Evolutionary conservation across 2,329 filamentous ascomycete species (phyloP), one percentile per base, ranked within the genome.

Genomic region (Paecilomyces dactylethromorphus): DNA sequence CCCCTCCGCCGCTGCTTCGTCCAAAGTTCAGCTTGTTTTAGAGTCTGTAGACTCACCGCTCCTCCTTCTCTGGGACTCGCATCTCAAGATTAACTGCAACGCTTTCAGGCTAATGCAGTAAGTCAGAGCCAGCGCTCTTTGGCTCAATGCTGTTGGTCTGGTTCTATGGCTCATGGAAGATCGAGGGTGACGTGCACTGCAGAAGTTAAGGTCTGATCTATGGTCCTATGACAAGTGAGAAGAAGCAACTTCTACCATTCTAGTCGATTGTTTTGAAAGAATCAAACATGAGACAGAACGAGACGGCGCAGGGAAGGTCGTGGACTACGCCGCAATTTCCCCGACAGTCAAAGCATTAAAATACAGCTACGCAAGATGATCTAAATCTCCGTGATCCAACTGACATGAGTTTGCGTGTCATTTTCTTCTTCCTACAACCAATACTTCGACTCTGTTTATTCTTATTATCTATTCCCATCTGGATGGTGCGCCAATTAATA

Each of bases 401-500:
- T 45, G 21, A 45, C 39, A 45, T 45, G 15, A 45, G 2, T 45
- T 45, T 45, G 18, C n/a, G n/a, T 18, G 39, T 45, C 39, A n/a
- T 45, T 18, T 45, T 4, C 39, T 21, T 18, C 5, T 45, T 18
- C 39, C 39, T 18, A 45, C 39, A n/a, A n/a, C 15, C 6, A 10
- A 2, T 8, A n/a, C 39, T 45, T 45, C 39, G 8, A 52, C 21
- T 52, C 15, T n/a, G 26, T 29, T 29, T 52, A 29, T 52, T 18
- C 13, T 45, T 13, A 3, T 52, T 52, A 11, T 52, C 21, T 24
- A 24, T 32, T 59, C 50, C 57, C 61, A 57, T 45, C 59, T 58
- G 53, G 57, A 53, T 54, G 59, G 61, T 59, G 52, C 61, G 55
- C 59, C 61, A 61, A 54, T 56, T 52, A 52, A 60, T 62, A 62